Evolutionary conservation across 2,329 filamentous ascomycete genomes (phyloP), one percentile per base, ranked within the genome.

Genomic region (Fusarium sp.): DNA sequence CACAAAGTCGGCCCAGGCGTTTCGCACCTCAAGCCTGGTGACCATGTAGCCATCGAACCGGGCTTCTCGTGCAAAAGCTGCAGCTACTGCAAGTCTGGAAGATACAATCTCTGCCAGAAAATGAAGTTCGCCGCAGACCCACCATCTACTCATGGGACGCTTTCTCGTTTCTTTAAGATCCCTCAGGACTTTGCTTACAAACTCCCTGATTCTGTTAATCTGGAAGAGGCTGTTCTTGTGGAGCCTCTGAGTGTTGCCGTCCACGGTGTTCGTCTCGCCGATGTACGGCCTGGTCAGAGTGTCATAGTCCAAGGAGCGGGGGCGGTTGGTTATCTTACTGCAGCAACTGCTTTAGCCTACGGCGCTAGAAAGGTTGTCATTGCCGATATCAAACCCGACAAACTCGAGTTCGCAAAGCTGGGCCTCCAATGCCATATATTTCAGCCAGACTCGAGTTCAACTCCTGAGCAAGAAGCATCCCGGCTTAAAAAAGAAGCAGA

Each of bases 41-140:
- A 97, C 80, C 89, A 92, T 68, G 90, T 97, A n/a, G 94, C 95
- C 15, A 83, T 97, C 43, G 95, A 98, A 82, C 95, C 96, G 15
- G 95, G 95, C 43, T 86, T 92, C 54, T 92, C 94, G 1, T 98
- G 95, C 81, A 89, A 91, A 41, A 86, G 88, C 64, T 98, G 94
- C 82, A 79, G 81, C 43, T 83, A 87, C 67, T 98, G 94, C 83
- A 91, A 93, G 69, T 84, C 86, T 40, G 95, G 95, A 54, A 86
- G 88, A 73, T 97, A 98, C 83, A 97, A 97, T 78, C 87, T 97
- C 15, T 98, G 95, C 79, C 85, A 87, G 6, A 84, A 92, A 51
- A 97, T 98, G 93, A 83, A 81, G 17, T 98, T 98, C 76, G 95
- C 95, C 19, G 94, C 95, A 2, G 97, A 94, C 13, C 95, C 95